Percentiles rank a stretch among this genome's conserved stretches.
These are phyloP conservation scores for Eucalyptus tenuipes DNA, from an alignment of 345 rosid species.

Conservation along the genomic window DNA sequence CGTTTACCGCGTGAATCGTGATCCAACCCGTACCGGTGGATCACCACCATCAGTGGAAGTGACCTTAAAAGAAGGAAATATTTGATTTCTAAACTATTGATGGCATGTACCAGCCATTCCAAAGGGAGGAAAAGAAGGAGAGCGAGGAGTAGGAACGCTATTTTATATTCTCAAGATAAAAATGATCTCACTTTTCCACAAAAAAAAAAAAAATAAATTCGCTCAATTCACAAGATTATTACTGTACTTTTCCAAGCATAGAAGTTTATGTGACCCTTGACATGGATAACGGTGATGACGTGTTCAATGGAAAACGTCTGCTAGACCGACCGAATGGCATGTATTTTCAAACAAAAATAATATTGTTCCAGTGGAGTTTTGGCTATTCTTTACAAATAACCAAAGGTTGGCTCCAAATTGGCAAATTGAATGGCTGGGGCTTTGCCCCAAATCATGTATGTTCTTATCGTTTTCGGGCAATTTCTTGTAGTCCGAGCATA, in stretches of 20 bases:
- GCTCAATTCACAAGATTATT: not conserved
- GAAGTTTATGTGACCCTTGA: not conserved
- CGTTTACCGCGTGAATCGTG: not conserved
- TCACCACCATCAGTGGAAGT: not conserved
- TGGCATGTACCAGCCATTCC: not conserved
- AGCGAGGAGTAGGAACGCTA: not conserved
- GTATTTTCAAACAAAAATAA: too few species aligned
- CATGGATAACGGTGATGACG: not conserved
- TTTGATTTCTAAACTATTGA: not conserved
- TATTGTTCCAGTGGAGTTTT: not conserved
- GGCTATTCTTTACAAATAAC: not conserved
- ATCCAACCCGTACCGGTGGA: not conserved
- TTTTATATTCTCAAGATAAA: not conserved
- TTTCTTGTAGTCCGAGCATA: not conserved
- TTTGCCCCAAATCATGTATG: not conserved
- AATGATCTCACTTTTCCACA: not conserved
- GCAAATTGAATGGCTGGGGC: not conserved
- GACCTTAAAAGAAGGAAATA: not conserved
- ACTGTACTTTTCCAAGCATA: not conserved
- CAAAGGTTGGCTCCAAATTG: not conserved
- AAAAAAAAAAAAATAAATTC: not conserved
- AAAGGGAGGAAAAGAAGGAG: rapidly evolving
- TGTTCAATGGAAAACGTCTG: rapidly evolving
- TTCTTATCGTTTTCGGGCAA: not conserved
- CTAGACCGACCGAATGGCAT: rapidly evolving